Evolutionary conservation across 768 basidiomycete genomes (phyloP), one percentile per base, ranked within the genome.

Genomic region (Tephrocybe sp.): DNA sequence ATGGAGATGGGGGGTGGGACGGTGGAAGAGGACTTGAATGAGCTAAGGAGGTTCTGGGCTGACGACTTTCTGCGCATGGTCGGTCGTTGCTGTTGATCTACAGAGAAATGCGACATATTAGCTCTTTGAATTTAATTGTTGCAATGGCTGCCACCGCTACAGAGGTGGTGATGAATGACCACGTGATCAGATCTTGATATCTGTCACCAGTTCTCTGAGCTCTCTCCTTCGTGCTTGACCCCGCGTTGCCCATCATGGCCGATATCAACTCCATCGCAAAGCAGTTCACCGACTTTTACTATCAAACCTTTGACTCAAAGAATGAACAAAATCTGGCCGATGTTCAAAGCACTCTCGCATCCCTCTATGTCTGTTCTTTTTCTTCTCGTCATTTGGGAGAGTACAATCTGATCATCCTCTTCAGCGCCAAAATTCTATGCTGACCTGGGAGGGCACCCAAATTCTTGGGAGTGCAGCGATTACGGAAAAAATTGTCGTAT

Each of bases 251-350:
- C 60, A 65, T 64, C 63, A 87, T 88, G 87, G 81, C 84, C 57
- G 90, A 93, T 69, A 76, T 88, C 65, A 78, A 80, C 63, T 57
- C 68, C 7, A 76, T 98, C 65, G 91, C 92, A 8, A 78, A 82
- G 64, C 83, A 92, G 60, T 93, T 92, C 65, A 78, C 80, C 55
- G 72, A 82, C 26, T 96, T 78, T 72, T 98, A 97, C 80, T 98
- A 97, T 72, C 2, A 54, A 0, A 82, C 80, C 1, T 96, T 98
- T 62, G 87, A 92, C 64, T 2, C 64, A 6, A 67, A 87, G 66
- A 82, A 94, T 36, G n/a, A n/a, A n/a, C n/a, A n/a, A n/a, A n/a
- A n/a, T n/a, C n/a, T n/a, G n/a, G n/a, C n/a, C n/a, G n/a, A n/a
- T n/a, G n/a, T n/a, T n/a, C n/a, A 26, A 7, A 26, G 26, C 26